Base-by-base conservation (phyloP, 192 early-diverging fungal species). In the Neocallimastix lanati region DNA sequence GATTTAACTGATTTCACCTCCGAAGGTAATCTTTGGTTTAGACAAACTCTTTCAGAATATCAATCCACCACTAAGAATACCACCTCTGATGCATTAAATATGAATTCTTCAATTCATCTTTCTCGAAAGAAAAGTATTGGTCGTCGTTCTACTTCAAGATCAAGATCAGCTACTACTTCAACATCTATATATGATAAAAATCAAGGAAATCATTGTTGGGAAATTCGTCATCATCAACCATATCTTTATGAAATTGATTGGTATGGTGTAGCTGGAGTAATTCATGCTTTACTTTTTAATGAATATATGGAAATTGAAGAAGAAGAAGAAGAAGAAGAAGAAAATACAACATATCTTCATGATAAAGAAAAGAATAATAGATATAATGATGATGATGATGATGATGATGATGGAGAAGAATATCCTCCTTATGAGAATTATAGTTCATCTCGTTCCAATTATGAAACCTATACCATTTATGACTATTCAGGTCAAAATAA, bases 241-340 rank as follows among this genome's bases (percentile, higher is more conserved):
- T 86, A 83, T 80, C 83, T 30, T 38, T 90, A 84, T 79, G 87
- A 90, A 77, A 77, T 82, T 28, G 89, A 90, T 78, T 88, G 88
- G 88, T 89, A 88, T 80, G 88, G 85, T 78, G 82, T 81, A 15
- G 88, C 87, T 2, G 78, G 79, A 0, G 81, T 89, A 30, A 76
- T 87, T 13, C 85, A 88, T 78, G 83, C 85, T 37, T 30, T 90
- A 29, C 78, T 90, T 21, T 90, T 90, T 85, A 87, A 88, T 28
- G 78, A 79, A 78, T 86, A 88, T 58, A 84, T 89, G 81, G 80
- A 84, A 76, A 84, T 88, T 29, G 35, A 78, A 14, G 77, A 81
- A 76, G 78, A 80, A 50, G 67, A 77, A 77, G 28, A 40, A 80
- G 14, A 28, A 29, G 67, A 77, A 40, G 67, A 80, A 12, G 67